These are phyloP conservation scores for Ophiostoma ulmi DNA, from an alignment of 2,329 filamentous ascomycete genomes.

Conservation along the genomic window DNA sequence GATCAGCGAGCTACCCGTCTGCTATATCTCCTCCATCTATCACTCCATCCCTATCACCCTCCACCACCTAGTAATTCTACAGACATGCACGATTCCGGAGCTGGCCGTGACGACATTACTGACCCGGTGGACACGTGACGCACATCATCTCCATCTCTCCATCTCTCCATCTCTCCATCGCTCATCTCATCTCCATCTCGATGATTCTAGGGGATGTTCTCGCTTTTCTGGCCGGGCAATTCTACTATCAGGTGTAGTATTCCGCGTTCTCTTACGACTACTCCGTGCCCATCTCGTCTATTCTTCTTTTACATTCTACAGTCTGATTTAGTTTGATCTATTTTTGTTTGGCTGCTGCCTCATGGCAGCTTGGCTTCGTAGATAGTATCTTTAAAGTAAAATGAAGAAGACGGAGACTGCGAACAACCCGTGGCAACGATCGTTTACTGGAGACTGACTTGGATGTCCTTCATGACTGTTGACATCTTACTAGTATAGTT, in stretches of 20 bases:
- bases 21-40: no score
- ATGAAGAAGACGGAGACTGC: neutral
- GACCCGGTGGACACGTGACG: slow-evolving; percentile 5
- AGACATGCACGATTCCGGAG: neutral
- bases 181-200: neutral
- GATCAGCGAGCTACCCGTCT: no score
- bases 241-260: no score
- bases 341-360: slow-evolving; percentile 1
- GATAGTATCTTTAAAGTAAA: neutral
- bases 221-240: neutral
- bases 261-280: no score
- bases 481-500: neutral
- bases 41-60: neutral
- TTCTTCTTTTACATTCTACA: neutral
- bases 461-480: neutral
- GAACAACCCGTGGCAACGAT: neutral
- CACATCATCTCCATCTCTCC: neutral
- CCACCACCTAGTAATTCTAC: neutral
- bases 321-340: neutral
- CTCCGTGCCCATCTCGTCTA: no score
- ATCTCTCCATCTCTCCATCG: neutral
- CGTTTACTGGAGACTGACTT: neutral
- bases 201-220: neutral
- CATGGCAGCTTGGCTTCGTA: neutral
- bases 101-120: slow-evolving; percentile 7